Evolutionary conservation across 257 asterid genomes (phyloP).

Genomic region (Salvia rosmarinus): DNA sequence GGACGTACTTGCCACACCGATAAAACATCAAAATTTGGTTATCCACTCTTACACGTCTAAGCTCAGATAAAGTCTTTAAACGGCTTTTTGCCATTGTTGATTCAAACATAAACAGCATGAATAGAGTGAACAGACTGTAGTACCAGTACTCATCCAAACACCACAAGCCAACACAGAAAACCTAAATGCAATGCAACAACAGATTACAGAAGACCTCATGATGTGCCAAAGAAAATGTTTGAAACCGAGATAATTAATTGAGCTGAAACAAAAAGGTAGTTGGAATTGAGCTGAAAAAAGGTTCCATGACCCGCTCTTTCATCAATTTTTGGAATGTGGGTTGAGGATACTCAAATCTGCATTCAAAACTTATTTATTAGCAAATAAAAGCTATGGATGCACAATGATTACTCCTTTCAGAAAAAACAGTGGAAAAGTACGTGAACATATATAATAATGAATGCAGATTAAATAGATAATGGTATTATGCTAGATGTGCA

Average conservation of each 20-base stretch:
- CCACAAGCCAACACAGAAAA: constrained; percentile 97
- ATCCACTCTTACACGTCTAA: constrained; percentile 95
- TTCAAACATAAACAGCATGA: constrained; percentile 98
- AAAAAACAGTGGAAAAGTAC: constrained; percentile 17
- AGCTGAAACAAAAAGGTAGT: constrained; percentile 21
- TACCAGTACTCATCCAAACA: constrained; percentile 98
- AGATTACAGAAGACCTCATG: constrained; percentile 19
- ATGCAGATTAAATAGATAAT: neutral
- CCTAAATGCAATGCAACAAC: constrained; percentile 55
- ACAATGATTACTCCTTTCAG: neutral
- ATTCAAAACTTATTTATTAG: constrained; percentile 36
- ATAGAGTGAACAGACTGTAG: constrained; percentile 90
- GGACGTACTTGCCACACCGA: constrained; percentile 93
- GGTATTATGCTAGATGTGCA: neutral
- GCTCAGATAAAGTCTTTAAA: constrained; percentile 89
- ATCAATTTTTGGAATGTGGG: constrained; percentile 92
- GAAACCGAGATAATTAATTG: neutral
- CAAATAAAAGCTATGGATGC: constrained; percentile 25
- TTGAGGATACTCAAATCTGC: constrained; percentile 97
- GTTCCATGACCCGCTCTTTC: constrained; percentile 96
- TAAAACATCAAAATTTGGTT: constrained; percentile 85
- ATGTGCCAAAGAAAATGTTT: neutral
- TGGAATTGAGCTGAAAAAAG: constrained; percentile 57
- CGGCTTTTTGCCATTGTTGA: constrained; percentile 99
- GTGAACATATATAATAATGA: constrained; percentile 5